Base-by-base conservation (phyloP, 2,329 filamentous ascomycete species). In the Claviceps maximensis region DNA sequence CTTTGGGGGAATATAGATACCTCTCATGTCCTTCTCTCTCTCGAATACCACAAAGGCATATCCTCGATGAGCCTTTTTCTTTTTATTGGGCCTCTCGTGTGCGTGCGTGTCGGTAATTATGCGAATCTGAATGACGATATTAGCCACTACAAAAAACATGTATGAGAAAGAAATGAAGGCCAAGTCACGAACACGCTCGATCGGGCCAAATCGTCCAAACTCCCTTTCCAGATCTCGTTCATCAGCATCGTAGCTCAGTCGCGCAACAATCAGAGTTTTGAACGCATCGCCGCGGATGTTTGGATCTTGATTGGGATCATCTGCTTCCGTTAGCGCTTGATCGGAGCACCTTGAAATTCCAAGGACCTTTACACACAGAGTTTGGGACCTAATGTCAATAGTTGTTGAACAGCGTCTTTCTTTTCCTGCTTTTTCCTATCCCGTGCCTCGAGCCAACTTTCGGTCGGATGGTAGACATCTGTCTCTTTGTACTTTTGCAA, bases 11-110 rank as follows among this genome's bases (percentile, higher is more conserved):
- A 46, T 47, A 49, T 52, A 53, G 71, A 82, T 94, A 96, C 90
- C 89, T 89, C 94, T 94, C 90, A 97, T 96, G 68, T 97, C 93
- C 71, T 91, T 90, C 72, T 97, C 93, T 68, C 88, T 85, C 71
- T 97, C 91, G 67, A 91, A 98, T 52, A 97, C 88, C 61, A 98
- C 86, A 66, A 98, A 98, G 56, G 89, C 93, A 69, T 98, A 98
- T 57, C 93, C 93, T 63, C 85, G 79, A 65, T 94, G 87, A 50
- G 84, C 74, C 73, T 89, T 89, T 65, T 85, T 85, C 66, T 87
- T 84, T 71, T 90, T 89, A 63, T 84, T 86, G 53, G 77, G 80
- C 68, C 78, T 85, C 64, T 79, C 79, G 60, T 78, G 71, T 56
- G 82, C 78, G 61, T 87, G 82, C 4, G 82, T 84, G 66, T 95